Base-by-base conservation (phyloP, 306 rosid species). In the Crotalaria pallida region DNA sequence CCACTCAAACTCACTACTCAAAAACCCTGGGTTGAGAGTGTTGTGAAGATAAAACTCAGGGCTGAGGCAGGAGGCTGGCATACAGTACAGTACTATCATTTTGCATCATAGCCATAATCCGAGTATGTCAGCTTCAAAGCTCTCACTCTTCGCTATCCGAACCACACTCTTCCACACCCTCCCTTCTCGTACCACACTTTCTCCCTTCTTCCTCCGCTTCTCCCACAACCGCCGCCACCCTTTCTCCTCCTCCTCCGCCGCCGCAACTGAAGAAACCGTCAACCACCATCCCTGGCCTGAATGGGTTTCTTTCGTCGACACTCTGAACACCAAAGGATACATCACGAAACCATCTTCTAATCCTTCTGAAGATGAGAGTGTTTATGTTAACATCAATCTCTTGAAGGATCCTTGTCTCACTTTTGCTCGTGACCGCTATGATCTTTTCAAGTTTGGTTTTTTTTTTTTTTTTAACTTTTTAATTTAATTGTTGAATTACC, bases 211-310 rank as follows among this genome's bases (percentile, higher is more conserved):
- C 57, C 60, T 80, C 67, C 72, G 67, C 59, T 56, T 74, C 78
- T 67, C 5, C 61, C 65, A 40, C 45, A 62, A 11, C 45, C 65
- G 68, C 18, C 76, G 69, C 84, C 15, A 69, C 51, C 63, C 73
- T 74, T 65, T 80, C 13, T 31, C 84, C 2, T 71, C 65, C 58
- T 8, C 80, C 61, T 12, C 72, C 13, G 24, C 77, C 58, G 16
- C 38, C 68, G 11, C 73, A 5, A 70, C 6, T 16, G 87, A 72
- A 58, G 41, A n/a, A n/a, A n/a, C n/a, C n/a, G n/a, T n/a, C n/a
- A n/a, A n/a, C 3, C 76, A 34, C 58, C 98, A 94, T 73, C 97
- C 99, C 2, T 94, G 97, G 99, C 88, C 96, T 3, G 99, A 94
- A 82, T 94, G 96, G 97, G 76, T 91, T 71, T 84, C 89, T 13